Evolutionary conservation across 352 stramenopile species (phyloP), one percentile per base, ranked within the genome.

Genomic region (Blastocystis sp.): DNA sequence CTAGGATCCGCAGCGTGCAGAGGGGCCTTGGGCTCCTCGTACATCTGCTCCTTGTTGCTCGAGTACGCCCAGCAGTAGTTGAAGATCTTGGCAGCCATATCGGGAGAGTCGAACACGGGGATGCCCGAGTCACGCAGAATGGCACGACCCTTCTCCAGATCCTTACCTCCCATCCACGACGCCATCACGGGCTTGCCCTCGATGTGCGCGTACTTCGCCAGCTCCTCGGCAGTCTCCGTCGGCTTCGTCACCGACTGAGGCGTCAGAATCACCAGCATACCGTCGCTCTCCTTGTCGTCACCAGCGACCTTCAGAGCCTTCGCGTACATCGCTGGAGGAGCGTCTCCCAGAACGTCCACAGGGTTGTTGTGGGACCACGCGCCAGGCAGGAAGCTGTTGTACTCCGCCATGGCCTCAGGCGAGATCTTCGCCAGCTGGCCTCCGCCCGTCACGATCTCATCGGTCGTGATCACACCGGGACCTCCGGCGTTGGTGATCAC

Each of bases 221-320:
- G 86, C 32, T 72, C 86, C 65, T 67, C 75, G 21, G 88, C 88
- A 40, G 87, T 88, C 76, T 86, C 79, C 34, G 86, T 88, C 34
- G 88, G 87, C 76, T 90, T 86, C 14, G 88, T 90, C 84, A 90
- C 89, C 8, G 86, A 87, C 63, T 90, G 88, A 49, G 88, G 88
- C 69, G 88, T 90, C 8, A 90, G 73, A 24, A 90, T 88, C 27
- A 90, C 87, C 16, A 90, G 54, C 24, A 89, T 87, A 29, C 88
- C 88, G 84, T 90, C 87, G 16, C 65, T 87, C 61, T 84, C 85
- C n/a, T 72, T 14, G 63, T 90, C 87, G 61, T 87, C 24, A 21
- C 86, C 71, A 24, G 72, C 87, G 42, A 89, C 87, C 51, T 87
- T 78, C 32, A 90, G 51, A 21, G 88, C 84, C 71, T 88, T 88